These are phyloP conservation scores for Clarireedia homoeocarpa DNA, from an alignment of 2,329 filamentous ascomycete genomes.

Conservation along the genomic window DNA sequence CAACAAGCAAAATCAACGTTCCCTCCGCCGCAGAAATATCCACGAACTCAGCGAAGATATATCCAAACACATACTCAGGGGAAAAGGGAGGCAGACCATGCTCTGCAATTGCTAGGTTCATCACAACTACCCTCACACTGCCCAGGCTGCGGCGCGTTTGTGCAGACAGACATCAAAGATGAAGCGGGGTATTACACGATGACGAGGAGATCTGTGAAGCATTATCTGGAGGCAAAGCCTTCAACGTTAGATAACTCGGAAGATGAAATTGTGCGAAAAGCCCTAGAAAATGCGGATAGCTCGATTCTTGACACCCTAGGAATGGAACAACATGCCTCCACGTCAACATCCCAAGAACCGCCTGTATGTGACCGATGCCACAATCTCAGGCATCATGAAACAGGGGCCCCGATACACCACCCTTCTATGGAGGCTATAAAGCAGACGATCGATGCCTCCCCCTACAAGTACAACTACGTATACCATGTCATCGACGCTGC, in stretches of 20 bases:
- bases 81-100: neutral
- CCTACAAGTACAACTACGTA: slow-evolving; percentile 84
- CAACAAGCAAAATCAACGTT: neutral
- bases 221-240: slow-evolving; percentile 34
- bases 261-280: slow-evolving; percentile 38
- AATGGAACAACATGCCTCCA: slow-evolving; percentile 1
- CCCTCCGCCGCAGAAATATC: neutral
- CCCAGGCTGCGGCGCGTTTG: slow-evolving; percentile 56
- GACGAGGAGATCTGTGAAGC: slow-evolving; percentile 42
- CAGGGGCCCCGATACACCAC: slow-evolving; percentile 65
- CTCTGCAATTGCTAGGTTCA: neutral
- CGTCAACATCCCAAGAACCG: slow-evolving; percentile 13
- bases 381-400: slow-evolving; percentile 66
- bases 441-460: slow-evolving; percentile 80
- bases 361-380: slow-evolving; percentile 87
- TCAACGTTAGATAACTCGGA: slow-evolving; percentile 27
- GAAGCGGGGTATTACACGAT: slow-evolving; percentile 51
- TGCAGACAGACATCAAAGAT: slow-evolving; percentile 45
- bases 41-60: slow-evolving; percentile 4
- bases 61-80: neutral
- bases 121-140: slow-evolving; percentile 47
- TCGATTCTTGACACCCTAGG: slow-evolving; percentile 9
- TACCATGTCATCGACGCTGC: slow-evolving; percentile 94
- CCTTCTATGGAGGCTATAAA: slow-evolving; percentile 74
- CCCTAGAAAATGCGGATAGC: slow-evolving; percentile 20